Base-by-base conservation (phyloP, 2,329 filamentous ascomycete species). In the Colletotrichum eremochloae region DNA sequence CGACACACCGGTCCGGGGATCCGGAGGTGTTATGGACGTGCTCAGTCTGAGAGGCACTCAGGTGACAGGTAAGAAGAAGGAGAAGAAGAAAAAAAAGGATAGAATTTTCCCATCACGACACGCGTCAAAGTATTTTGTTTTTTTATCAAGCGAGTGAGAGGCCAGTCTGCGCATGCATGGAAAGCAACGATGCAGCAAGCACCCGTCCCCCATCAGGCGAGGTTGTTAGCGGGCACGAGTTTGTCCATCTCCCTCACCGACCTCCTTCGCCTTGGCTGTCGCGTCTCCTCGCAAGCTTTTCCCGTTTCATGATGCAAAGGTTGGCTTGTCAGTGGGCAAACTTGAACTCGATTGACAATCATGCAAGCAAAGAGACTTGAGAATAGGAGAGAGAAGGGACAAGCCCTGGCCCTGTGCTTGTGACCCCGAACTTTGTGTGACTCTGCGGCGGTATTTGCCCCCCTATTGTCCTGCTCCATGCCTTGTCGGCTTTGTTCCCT, bases 131-230 rank as follows among this genome's bases (percentile, higher is more conserved):
- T 24, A 24, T 24, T 24, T 24, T 24, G 1, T 24, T 24, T 24
- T 24, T 24, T 24, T 24, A 24, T 24, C 24, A 24, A 24, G 24
- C 24, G 24, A 24, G 24, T 24, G 24, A 24, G 24, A 24, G 24
- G 24, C 14, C 8, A n/a, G 31, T 18, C 38, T 44, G 29, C 33
- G 24, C 14, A 44, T 33, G 60, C 66, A 50, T 42, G 44, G 46
- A 20, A 55, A 44, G n/a, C 38, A 50, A 46, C 46, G 66, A 72
- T 72, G 60, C 58, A 60, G 66, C 40, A 57, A 50, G 60, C 40
- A 55, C 38, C 69, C 66, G 66, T 42, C 38, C 38, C 31, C n/a
- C 48, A 24, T n/a, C 44, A 40, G 56, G 15, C 15, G 38, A 42
- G 55, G 40, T 24, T 61, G 7, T 6, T 31, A n/a, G 20, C 42